A percentile compares a stretch with the other conserved stretches of the same genome.
Evolutionary conservation across 306 rosid genomes (phyloP).

Genomic region (Fagus crenata): DNA sequence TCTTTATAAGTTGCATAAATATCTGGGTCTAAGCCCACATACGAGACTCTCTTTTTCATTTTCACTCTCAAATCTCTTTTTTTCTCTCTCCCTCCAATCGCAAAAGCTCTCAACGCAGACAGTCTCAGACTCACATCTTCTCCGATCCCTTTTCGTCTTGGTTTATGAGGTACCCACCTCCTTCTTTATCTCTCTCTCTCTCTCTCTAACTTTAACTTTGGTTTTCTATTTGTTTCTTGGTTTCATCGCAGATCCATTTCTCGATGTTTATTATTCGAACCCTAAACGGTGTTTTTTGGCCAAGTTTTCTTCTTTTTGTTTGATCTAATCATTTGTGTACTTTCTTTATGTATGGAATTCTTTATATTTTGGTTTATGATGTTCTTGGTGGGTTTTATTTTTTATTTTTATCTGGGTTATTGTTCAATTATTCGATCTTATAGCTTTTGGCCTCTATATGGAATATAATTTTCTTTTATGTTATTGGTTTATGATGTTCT

Average conservation of each 20-base stretch:
- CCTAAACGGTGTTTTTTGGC: not conserved
- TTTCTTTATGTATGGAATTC: not conserved
- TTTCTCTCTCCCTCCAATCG: slow-evolving; percentile 9
- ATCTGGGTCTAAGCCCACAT: slow-evolving; percentile 7
- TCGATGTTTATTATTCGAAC: not conserved
- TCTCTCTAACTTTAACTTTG: not conserved
- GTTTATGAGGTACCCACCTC: slow-evolving; percentile 82
- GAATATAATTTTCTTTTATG: not conserved
- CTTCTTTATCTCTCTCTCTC: not conserved
- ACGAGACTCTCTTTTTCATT: not conserved
- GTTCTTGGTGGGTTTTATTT: slow-evolving; percentile 17
- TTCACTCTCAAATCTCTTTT: not conserved
- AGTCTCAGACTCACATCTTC: slow-evolving; percentile 53
- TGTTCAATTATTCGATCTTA: not conserved
- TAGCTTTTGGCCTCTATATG: not conserved
- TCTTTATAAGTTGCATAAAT: slow-evolving; percentile 11
- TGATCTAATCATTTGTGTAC: not conserved
- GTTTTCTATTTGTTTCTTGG: not conserved
- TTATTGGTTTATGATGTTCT: not conserved
- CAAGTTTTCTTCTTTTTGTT: not conserved
- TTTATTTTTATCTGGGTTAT: not conserved
- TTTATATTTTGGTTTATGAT: not conserved
- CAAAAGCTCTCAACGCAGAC: slow-evolving; percentile 30
- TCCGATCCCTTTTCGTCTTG: slow-evolving; percentile 83
- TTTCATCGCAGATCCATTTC: slow-evolving; percentile 38